These are phyloP conservation scores for Protostelium mycophagum DNA, from an alignment of 78 protist genomes.

Conservation along the genomic window DNA sequence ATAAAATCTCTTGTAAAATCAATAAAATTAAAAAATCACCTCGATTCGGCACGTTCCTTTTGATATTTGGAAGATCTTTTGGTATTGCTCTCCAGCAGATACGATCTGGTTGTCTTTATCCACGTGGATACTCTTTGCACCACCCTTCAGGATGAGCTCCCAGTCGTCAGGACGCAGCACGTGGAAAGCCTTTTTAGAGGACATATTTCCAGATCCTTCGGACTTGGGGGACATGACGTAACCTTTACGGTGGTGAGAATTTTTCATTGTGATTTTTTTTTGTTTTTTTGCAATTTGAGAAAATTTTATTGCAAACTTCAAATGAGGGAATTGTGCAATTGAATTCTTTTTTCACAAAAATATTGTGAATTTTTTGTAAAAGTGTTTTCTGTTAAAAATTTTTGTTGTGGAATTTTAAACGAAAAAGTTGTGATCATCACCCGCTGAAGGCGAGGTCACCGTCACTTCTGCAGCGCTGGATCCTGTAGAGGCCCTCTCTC, in stretches of 20 bases:
- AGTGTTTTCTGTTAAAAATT: too few relatives aligned
- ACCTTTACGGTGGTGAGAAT: too few relatives aligned
- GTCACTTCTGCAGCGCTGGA: neutral
- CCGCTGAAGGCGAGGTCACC: neutral
- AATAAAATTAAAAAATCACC: too few relatives aligned
- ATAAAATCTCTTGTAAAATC: too few relatives aligned
- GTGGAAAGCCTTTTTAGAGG: neutral
- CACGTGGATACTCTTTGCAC: neutral
- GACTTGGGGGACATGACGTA: neutral
- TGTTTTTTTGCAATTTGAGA: neutral
- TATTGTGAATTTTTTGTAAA: too few relatives aligned
- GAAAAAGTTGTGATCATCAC: too few relatives aligned
- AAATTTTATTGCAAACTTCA: too few relatives aligned
- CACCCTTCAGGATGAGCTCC: neutral
- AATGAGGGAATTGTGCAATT: too few relatives aligned
- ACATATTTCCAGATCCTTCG: neutral
- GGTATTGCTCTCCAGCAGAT: conserved; percentile 49
- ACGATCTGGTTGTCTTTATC: conserved; percentile 33
- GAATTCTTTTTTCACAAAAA: too few relatives aligned
- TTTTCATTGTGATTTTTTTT: neutral
- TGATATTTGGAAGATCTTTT: conserved; percentile 59
- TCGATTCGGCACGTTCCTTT: conserved; percentile 59
- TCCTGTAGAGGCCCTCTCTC: neutral
- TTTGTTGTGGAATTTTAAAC: too few relatives aligned
- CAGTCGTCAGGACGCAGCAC: neutral